Percentiles rank a stretch among this genome's conserved stretches.
These are phyloP conservation scores for Xylaria castorea DNA, from an alignment of 495 filamentous ascomycete genomes.

Conservation along the genomic window DNA sequence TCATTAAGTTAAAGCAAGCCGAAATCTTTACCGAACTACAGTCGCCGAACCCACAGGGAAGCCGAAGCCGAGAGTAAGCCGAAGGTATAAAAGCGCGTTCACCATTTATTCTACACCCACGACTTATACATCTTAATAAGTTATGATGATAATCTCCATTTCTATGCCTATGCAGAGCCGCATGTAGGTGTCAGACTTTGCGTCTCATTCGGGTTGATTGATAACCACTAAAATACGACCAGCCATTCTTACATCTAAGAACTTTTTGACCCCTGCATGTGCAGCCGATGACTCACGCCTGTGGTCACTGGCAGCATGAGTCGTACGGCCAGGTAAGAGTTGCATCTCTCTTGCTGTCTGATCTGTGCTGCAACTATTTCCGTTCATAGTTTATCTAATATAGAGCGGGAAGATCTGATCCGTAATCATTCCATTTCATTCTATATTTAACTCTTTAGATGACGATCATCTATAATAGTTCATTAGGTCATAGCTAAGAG, in stretches of 20 bases:
- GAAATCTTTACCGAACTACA: background rate
- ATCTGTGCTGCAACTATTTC: background rate
- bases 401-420: background rate
- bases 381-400: background rate
- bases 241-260: background rate
- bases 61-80: slow-evolving; percentile 5
- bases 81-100: background rate
- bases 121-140: background rate
- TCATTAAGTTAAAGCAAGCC: background rate
- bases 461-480: background rate
- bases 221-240: background rate
- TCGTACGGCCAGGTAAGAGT: background rate
- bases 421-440: background rate
- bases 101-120: background rate
- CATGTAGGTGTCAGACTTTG: background rate
- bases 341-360: background rate
- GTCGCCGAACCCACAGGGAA: background rate
- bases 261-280: background rate
- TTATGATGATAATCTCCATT: background rate
- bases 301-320: background rate
- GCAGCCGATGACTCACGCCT: background rate
- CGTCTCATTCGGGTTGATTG: background rate
- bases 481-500: background rate
- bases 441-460: background rate
- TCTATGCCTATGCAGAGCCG: background rate